Percentiles rank a stretch among this genome's conserved stretches.
phyloP scores from a whole-genome alignment of 768 basidiomycete genomes.

The Suillus weaverae region DNA sequence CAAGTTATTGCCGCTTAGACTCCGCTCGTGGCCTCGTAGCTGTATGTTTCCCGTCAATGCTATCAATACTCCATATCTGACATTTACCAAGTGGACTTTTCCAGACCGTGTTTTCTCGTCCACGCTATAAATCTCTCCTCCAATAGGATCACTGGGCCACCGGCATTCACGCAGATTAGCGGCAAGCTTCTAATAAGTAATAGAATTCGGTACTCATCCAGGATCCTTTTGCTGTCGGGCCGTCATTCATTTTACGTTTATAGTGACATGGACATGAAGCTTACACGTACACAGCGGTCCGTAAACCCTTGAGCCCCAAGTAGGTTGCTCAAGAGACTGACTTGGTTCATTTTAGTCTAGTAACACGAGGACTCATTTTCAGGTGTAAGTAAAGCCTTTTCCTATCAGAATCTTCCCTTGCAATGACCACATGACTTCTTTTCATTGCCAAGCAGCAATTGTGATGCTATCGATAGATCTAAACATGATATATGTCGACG shows the following conservation, averaged over 20 bases:
- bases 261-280: neutral
- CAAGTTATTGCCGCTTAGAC: neutral
- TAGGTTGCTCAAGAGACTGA: neutral
- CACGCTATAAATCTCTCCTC: neutral
- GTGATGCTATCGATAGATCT: neutral
- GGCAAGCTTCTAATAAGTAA: neutral
- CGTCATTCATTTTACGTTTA: neutral
- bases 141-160: neutral
- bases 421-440: neutral
- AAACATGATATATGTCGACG: neutral
- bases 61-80: neutral
- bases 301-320: neutral
- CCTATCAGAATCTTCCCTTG: constrained; percentile 1
- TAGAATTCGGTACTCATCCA: neutral
- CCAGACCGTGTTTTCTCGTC: neutral
- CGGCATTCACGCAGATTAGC: neutral
- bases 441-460: neutral
- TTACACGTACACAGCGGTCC: neutral
- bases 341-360: neutral
- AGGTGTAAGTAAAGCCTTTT: neutral
- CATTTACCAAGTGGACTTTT: neutral
- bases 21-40: neutral
- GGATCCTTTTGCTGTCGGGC: neutral
- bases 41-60: neutral
- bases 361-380: neutral